Base-by-base conservation (phyloP, 1,139 yeast species). In the Saccharomyces uvarum region DNA sequence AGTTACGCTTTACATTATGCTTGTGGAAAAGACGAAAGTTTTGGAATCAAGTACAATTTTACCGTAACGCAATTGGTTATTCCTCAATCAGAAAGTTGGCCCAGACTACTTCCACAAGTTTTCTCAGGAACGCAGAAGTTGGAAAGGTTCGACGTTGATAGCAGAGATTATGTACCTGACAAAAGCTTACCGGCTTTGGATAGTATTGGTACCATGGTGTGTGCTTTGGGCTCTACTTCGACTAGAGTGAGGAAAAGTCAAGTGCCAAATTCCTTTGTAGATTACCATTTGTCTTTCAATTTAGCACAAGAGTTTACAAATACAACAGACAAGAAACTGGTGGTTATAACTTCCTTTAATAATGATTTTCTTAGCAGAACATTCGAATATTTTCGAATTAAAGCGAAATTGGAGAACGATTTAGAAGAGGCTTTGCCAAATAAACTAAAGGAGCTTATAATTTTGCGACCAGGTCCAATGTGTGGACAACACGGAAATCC, bases 381-480 rank as follows among this genome's bases (percentile, higher is more conserved):
- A 0, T 61, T 64, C 42, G 65, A 65, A 2, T 70, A 70, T 48
- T 68, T 70, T 51, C 53, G 48, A 21, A 54, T 60, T 4, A 65
- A 65, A 56, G 51, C 54, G 28, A 56, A 52, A 24, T 48, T 69
- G 48, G 72, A 70, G 54, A 54, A 59, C 2, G 59, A 60, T 44
- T 53, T 68, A 48, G 61, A 61, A 29, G 53, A 60, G n/a, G 59
- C 55, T 2, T 47, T 67, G 8, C 38, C 49, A 13, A 56, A 59
- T 4, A 53, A 56, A 0, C 28, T 67, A 13, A 58, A 60, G 4
- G 60, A 59, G n/a, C 53, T 68, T 2, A 32, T 62, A 2, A 57
- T 70, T 2, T 51, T 70, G 9, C 62, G 70, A 56, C 73, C 73
- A 2, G 73, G 73, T 2, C 71, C 73, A 6, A 47, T 70, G 8